Evolutionary conservation across 1,284 basidiomycete genomes (phyloP), one percentile per base, ranked within the genome.

Genomic region (Ceratobasidium papillatum): DNA sequence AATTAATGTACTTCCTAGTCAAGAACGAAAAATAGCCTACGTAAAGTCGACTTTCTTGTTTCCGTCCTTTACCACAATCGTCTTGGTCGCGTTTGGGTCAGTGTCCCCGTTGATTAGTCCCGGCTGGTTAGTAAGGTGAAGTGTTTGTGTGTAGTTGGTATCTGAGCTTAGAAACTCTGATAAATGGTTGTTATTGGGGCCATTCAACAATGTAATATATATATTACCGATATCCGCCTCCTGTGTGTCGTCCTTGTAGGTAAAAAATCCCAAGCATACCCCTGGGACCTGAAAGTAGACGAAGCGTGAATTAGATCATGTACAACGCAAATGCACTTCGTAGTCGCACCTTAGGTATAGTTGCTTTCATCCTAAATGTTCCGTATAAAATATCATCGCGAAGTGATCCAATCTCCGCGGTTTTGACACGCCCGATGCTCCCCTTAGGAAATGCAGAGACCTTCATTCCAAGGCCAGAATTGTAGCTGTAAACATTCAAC

Each of bases 321-420:
- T n/a, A n/a, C n/a, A n/a, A n/a, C n/a, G n/a, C n/a, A n/a, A n/a
- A n/a, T n/a, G n/a, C n/a, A n/a, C n/a, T n/a, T n/a, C n/a, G n/a
- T n/a, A n/a, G n/a, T n/a, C n/a, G n/a, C n/a, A 77, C 75, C n/a
- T 63, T 27, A 17, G 77, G 76, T 3, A 78, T 61, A 27, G 58
- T 62, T 25, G 77, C 77, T 38, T 76, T 58, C 72, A 78, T 78
- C 38, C 77, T 59, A 63, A 78, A 77, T 2, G 75, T 76, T 25
- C 77, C 77, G 59, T 76, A 74, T 3, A 47, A 36, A 9, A 78
- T 72, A 52, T 78, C 73, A 3, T 34, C 11, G 12, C 66, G 61
- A 36, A 58, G 22, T 12, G 74, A 64, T 43, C 63, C 68, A 47
- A 78, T 75, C 41, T 77, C 76, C 19, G 74, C 75, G 11, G 65